phyloP scores from a whole-genome alignment of 129 eudicot species.

The Lactuca sativa region DNA sequence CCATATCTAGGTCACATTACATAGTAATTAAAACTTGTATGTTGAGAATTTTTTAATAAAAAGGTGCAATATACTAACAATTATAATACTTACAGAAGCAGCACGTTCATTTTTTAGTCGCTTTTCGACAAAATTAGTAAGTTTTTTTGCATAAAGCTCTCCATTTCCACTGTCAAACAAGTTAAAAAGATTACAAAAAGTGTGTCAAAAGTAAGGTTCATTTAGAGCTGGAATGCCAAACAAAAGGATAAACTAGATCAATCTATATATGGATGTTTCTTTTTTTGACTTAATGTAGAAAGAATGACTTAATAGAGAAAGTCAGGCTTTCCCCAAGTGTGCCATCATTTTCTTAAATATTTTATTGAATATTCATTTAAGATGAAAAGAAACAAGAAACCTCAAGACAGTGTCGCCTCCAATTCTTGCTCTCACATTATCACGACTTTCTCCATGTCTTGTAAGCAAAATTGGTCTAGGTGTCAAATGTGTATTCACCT shows the following conservation, averaged over 20 bases:
- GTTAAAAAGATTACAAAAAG: slow-evolving; percentile 18
- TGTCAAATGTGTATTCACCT: slow-evolving; percentile 95
- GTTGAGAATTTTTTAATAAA: not conserved
- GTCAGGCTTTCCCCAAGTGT: too few relatives aligned
- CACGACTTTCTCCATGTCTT: slow-evolving; percentile 86
- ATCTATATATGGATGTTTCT: too few relatives aligned
- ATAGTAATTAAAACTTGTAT: slow-evolving; percentile 15
- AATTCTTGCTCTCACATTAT: slow-evolving; percentile 88
- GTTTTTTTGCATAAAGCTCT: slow-evolving; percentile 90
- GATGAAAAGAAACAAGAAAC: slow-evolving; percentile 32
- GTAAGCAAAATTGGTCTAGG: slow-evolving; percentile 95
- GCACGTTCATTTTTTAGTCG: slow-evolving; percentile 91
- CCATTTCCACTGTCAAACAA: slow-evolving; percentile 72
- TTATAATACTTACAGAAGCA: slow-evolving; percentile 77
- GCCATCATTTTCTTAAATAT: not conserved
- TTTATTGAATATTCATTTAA: not conserved
- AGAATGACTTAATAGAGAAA: not conserved
- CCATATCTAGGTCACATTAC: slow-evolving; percentile 77
- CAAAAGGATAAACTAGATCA: not conserved
- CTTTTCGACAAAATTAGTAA: slow-evolving; percentile 89
- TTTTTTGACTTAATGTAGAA: not conserved
- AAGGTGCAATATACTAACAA: not conserved
- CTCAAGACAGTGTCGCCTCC: slow-evolving; percentile 92
- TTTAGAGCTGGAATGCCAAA: not conserved
- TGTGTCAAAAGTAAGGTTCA: slow-evolving; percentile 2